Evolutionary conservation across 2,329 filamentous ascomycete genomes (phyloP).

Genomic region (Microsporum canis): DNA sequence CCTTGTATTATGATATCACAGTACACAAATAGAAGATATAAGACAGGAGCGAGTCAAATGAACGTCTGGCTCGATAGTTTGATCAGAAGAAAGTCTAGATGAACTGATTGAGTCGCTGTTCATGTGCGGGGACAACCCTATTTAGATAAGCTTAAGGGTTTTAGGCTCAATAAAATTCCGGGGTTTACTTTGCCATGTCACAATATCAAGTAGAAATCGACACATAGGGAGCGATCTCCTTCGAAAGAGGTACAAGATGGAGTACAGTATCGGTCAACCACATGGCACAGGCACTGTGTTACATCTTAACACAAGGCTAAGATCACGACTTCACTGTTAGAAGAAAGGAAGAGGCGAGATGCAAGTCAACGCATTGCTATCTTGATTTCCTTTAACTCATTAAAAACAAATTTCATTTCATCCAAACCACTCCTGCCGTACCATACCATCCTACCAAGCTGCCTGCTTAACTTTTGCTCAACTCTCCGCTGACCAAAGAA

Average conservation of each 20-base stretch:
- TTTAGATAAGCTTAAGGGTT: too few species aligned
- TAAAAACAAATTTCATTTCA: conserved; percentile 3
- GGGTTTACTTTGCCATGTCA: too few species aligned
- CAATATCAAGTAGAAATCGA: background rate
- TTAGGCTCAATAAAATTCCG: too few species aligned
- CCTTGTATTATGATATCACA: background rate
- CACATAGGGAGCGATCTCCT: background rate
- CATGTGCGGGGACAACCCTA: too few species aligned
- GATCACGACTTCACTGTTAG: background rate
- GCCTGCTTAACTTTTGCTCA: background rate
- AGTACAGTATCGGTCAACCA: background rate
- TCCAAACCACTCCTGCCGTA: background rate
- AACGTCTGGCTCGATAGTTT: too few species aligned
- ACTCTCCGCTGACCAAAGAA: background rate
- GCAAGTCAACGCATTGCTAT: background rate
- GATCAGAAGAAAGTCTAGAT: too few species aligned
- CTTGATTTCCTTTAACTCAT: conserved; percentile 1
- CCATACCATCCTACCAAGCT: background rate
- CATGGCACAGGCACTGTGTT: background rate
- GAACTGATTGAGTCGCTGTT: too few species aligned
- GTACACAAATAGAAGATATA: too few species aligned
- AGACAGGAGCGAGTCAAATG: too few species aligned
- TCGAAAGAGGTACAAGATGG: background rate
- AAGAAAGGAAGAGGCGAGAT: background rate
- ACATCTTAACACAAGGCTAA: too few species aligned